phyloP scores from a whole-genome alignment of 179 eudicot genomes.

The Carnegiea gigantea region DNA sequence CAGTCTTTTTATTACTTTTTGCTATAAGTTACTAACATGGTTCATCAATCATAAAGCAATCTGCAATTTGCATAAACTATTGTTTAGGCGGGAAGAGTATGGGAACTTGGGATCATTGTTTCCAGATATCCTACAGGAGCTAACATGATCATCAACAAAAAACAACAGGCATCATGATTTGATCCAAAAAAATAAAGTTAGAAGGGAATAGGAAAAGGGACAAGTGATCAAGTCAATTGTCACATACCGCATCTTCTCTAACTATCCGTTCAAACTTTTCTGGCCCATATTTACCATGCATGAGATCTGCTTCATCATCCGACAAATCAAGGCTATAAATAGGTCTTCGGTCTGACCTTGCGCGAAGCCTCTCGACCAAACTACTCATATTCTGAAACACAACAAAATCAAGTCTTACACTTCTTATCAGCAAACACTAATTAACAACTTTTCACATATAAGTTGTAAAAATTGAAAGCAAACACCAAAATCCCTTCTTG shows the following conservation, averaged over 20 bases:
- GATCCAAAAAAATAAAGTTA: background rate
- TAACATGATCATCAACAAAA: background rate
- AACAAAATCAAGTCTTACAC: conserved; percentile 16
- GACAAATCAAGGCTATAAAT: conserved; percentile 60
- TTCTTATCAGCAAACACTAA: background rate
- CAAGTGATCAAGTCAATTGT: conserved; percentile 5
- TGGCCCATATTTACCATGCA: conserved; percentile 36
- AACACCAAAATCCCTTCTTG: background rate
- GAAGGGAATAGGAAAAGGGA: background rate
- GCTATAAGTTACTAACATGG: too few relatives aligned
- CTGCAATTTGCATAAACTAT: background rate
- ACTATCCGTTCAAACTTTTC: conserved; percentile 52
- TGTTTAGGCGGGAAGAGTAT: background rate
- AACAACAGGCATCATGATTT: background rate
- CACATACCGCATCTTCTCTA: conserved; percentile 65
- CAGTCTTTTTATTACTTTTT: too few relatives aligned
- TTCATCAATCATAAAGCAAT: background rate
- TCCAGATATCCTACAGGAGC: background rate
- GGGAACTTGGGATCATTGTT: background rate
- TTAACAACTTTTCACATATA: background rate
- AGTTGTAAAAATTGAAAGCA: too few relatives aligned
- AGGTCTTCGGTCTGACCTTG: conserved; percentile 69
- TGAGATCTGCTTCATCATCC: conserved; percentile 61
- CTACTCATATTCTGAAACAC: conserved; percentile 59
- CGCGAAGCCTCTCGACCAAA: conserved; percentile 79